Evolutionary conservation across 1,139 yeast species (phyloP), one percentile per base, ranked within the genome.

Genomic region (Diutina neorugosa): DNA sequence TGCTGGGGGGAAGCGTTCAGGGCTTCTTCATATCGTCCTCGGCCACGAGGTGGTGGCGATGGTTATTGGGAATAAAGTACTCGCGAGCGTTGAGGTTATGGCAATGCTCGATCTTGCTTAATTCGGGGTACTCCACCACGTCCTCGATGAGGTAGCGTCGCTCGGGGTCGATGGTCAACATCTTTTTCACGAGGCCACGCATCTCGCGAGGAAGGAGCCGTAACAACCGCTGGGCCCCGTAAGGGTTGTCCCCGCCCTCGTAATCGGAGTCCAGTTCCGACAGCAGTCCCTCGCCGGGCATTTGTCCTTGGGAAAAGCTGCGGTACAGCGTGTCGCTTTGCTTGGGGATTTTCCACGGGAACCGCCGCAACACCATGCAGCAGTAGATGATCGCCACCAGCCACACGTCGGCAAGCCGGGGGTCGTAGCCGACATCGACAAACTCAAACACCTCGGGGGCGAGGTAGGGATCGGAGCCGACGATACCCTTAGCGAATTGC

Each of bases 341-440:
- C 59, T 79, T 78, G 7, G 98, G 98, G 6, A 88, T 89, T 64
- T 91, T 93, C 98, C 98, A 94, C 6, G 98, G 98, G 70, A 93
- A 93, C 62, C 97, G 77, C 62, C 93, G 86, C 60, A 93, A 73
- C 54, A 93, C 83, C 96, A 91, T 90, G 69, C 98, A 93, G 69
- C 98, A 93, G 66, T 86, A 94, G 44, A 93, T 91, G 51, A 93
- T 90, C 11, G 96, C 98, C 56, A 87, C 76, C 1, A 97, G 90
- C 98, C 98, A 93, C 53, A 93, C 76, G 68, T 93, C 98, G 9
- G 91, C 96, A 1, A 90, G 87, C 62, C 87, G 88, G 2, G 98
- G 97, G 64, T 91, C 95, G 64, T 91, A 93, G 9, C 51, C 51
- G 37, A 84, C 79, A 58, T 65, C 54, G 54, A 82, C 77, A 11